Evolutionary conservation across 352 stramenopile species (phyloP).

Genomic region (Globisporangium perplexum): DNA sequence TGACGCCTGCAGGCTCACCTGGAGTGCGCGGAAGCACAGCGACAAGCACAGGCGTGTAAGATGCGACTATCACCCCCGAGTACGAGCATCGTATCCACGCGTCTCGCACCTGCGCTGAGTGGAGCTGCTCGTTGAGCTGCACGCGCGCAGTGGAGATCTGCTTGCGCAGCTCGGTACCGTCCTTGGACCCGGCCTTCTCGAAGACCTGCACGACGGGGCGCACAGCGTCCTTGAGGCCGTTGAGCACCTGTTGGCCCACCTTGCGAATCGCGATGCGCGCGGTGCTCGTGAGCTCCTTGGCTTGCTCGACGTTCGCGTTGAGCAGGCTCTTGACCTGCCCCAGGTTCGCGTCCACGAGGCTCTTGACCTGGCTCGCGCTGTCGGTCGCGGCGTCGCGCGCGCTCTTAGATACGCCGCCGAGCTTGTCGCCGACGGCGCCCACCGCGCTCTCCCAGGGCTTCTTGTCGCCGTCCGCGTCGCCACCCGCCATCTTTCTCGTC

Average conservation of each 20-base stretch:
- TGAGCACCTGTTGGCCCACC: constrained; percentile 30
- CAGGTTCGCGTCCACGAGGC: constrained; percentile 28
- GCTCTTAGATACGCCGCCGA: constrained; percentile 46
- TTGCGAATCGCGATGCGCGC: constrained; percentile 42
- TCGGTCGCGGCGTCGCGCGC: constrained; percentile 28
- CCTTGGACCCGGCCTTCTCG: constrained; percentile 47
- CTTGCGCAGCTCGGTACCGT: constrained; percentile 65
- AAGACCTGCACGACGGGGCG: constrained; percentile 57
- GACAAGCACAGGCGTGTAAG: neutral
- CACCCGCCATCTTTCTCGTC: constrained; percentile 10
- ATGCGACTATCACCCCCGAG: no score
- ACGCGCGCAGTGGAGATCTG: constrained; percentile 39
- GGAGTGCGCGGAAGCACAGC: no score
- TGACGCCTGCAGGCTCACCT: constrained; percentile 44
- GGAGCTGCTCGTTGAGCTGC: constrained; percentile 55
- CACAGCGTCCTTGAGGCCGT: constrained; percentile 29
- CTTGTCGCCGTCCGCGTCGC: constrained; percentile 27
- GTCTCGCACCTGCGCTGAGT: constrained; percentile 33
- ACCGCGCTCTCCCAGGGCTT: constrained; percentile 58
- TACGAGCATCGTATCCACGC: no score
- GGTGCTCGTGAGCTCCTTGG: constrained; percentile 56
- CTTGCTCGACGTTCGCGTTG: constrained; percentile 34
- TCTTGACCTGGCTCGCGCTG: constrained; percentile 37
- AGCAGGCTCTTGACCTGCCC: constrained; percentile 41
- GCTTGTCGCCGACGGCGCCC: constrained; percentile 33